These are phyloP conservation scores for Ganoderma boninense DNA, from an alignment of 1,284 basidiomycete genomes.

Conservation along the genomic window DNA sequence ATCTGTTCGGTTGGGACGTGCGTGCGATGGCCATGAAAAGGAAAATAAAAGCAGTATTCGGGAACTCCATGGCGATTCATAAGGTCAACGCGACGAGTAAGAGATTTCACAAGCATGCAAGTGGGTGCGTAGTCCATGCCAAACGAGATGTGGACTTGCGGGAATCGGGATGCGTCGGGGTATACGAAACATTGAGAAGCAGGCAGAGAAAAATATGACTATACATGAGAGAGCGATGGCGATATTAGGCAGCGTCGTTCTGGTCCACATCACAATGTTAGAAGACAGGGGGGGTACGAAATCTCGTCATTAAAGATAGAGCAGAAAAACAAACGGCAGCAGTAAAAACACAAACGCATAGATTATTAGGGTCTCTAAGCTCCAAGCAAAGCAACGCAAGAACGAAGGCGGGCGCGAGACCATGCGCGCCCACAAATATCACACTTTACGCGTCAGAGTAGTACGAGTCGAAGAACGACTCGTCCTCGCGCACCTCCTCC, in stretches of 20 bases:
- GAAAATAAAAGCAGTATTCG: not conserved
- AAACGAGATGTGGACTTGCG: not conserved
- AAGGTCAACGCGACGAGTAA: constrained; percentile 1
- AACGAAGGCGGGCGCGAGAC: constrained; percentile 1
- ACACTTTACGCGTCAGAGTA: too few species aligned
- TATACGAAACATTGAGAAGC: constrained; percentile 8
- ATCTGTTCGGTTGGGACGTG: not conserved
- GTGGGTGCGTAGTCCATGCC: not conserved
- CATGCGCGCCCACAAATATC: too few species aligned
- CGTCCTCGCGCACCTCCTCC: constrained; percentile 6
- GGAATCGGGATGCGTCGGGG: not conserved
- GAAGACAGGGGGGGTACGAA: not conserved
- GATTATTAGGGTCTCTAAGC: constrained; percentile 5
- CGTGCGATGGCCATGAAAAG: not conserved
- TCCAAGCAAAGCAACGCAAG: not conserved
- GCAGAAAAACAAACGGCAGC: not conserved
- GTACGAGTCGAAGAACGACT: constrained; percentile 31
- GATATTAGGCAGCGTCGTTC: constrained; percentile 9
- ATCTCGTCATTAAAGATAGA: constrained; percentile 13
- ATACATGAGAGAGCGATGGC: constrained; percentile 10
- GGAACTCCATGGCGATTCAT: not conserved
- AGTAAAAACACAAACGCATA: constrained; percentile 13
- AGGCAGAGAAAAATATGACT: constrained; percentile 10
- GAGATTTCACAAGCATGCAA: not conserved
- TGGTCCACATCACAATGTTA: not conserved